Evolutionary conservation across 371 early-diverging fungal genomes (phyloP), one percentile per base, ranked within the genome.

Genomic region (Mucor piriformis): DNA sequence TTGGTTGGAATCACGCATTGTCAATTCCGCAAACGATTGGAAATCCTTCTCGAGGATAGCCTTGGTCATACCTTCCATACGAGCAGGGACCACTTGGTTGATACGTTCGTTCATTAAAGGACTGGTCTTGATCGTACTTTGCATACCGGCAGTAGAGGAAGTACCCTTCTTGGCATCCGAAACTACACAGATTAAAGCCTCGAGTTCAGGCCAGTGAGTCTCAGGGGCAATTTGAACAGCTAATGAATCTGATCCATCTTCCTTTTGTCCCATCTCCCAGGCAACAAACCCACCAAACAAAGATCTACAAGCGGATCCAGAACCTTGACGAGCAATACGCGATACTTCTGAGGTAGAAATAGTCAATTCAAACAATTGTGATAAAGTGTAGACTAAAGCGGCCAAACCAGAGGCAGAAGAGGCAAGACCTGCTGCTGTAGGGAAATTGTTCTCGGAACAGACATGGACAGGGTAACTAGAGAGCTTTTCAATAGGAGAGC

Each of bases 391-490:
- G 37, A 95, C 95, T 38, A 99, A 82, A 59, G 95, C 95, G 20
- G 99, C 96, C 52, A 94, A 93, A 3, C 99, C 99, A 12, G 95
- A 94, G 15, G 99, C 99, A 16, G 96, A 96, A 42, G 97, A 97
- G n/a, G 99, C 99, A 37, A 99, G 81, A n/a, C 99, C 99, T 7
- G 98, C 98, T 33, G 98, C 98, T 6, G 99, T 97, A 20, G 99
- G 99, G 73, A 99, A 99, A 84, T 96, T 98, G 87, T 99, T 99
- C 64, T 87, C 92, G 25, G 97, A 96, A 67, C 88, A 89, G 38
- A 97, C 88, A 64, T 91, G 94, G 49, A 97, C 59, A 29, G 71
- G 63, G 68, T 84, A 86, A 24, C 69, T 64, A 1, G 90, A 87
- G 52, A 91, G 70, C 6, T 77, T 77, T 11, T 74, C 72, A 27